A percentile compares a stretch with the other conserved stretches of the same genome.
These are phyloP conservation scores for Picea sitchensis DNA, from an alignment of 75 land plant genomes.

Conservation along the genomic window DNA sequence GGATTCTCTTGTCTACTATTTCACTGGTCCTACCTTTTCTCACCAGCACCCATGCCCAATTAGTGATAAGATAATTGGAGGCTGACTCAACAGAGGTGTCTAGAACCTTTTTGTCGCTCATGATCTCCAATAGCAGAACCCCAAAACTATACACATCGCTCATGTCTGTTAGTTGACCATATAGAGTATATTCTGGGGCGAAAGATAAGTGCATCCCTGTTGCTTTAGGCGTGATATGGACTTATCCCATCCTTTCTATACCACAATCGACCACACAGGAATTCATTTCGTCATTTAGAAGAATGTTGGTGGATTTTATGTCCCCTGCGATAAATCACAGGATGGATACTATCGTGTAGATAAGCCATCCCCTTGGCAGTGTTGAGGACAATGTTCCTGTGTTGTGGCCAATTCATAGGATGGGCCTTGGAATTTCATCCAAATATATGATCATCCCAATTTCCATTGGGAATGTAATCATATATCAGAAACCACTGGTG, in stretches of 20 bases:
- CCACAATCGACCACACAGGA: conserved; percentile 51
- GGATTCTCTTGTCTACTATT: too few species aligned
- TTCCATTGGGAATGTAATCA: conserved; percentile 80
- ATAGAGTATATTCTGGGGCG: conserved; percentile 28
- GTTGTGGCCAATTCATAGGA: conserved; percentile 60
- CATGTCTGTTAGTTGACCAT: conserved; percentile 18
- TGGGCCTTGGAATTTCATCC: background rate
- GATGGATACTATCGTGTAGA: conserved; percentile 36
- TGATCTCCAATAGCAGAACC: conserved; percentile 32
- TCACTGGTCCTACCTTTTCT: conserved; percentile 2
- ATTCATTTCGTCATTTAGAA: conserved; percentile 40
- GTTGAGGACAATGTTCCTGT: conserved; percentile 62
- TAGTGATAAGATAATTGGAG: conserved; percentile 19
- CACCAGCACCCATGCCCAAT: conserved; percentile 36
- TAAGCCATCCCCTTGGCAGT: conserved; percentile 56
- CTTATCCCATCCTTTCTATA: conserved; percentile 18
- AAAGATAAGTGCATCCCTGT: conserved; percentile 27
- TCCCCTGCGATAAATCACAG: conserved; percentile 41
- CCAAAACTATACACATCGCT: conserved; percentile 43
- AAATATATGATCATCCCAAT: conserved; percentile 59
- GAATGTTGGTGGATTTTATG: conserved; percentile 41
- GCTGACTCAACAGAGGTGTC: conserved; percentile 16
- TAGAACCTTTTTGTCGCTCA: conserved; percentile 24
- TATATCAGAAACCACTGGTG: conserved; percentile 62
- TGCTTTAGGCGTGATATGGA: conserved; percentile 15